Evolutionary conservation across 2,329 filamentous ascomycete genomes (phyloP).

Genomic region (Alternaria panax): DNA sequence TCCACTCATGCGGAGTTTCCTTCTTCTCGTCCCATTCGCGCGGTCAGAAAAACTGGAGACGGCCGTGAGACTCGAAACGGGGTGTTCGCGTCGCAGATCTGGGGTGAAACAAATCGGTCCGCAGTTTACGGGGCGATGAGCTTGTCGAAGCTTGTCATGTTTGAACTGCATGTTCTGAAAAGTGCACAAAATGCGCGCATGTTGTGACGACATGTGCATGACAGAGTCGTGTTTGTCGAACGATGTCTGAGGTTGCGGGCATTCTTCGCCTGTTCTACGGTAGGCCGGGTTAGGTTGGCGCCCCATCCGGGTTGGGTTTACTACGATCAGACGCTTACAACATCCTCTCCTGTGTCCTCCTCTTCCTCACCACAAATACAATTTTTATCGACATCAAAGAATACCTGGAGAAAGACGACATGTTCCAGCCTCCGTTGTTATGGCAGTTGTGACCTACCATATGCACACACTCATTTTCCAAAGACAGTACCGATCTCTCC

Average conservation of each 20-base stretch:
- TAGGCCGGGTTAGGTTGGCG: neutral
- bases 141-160: conserved; percentile 8
- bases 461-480: neutral
- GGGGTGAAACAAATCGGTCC: conserved; percentile 13
- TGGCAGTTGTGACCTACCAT: too few relatives aligned
- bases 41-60: conserved; percentile 10
- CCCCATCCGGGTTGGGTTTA: neutral
- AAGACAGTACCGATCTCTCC: neutral
- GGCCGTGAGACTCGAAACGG: conserved; percentile 12
- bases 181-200: neutral
- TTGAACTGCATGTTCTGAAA: neutral
- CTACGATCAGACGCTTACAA: neutral
- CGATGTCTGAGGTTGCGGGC: neutral
- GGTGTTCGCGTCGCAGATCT: conserved; percentile 11
- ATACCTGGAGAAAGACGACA: too few relatives aligned
- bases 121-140: neutral
- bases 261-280: neutral
- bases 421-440: too few relatives aligned
- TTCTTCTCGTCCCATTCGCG: neutral
- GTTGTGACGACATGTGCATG: neutral
- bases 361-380: too few relatives aligned
- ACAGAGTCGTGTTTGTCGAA: neutral
- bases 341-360: neutral
- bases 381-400: too few relatives aligned
- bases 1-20: neutral